Conservation (phyloP, 2,329 filamentous ascomycete species). For the Fusarium sp. region DNA sequence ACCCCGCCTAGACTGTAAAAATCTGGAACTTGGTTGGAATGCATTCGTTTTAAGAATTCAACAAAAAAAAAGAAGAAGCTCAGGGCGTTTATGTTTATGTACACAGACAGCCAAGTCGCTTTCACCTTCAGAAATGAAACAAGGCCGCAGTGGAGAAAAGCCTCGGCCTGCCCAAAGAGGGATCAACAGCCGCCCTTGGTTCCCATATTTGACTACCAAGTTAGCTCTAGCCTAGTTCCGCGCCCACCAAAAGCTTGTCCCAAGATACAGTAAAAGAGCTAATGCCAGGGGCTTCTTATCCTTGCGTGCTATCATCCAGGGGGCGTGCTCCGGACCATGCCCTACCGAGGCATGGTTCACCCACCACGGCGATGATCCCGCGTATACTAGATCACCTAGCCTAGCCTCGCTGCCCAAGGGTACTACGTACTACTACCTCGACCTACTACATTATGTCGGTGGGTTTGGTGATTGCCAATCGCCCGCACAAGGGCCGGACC, state of each 20-base stretch:
- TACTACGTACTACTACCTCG: not conserved
- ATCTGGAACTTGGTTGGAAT: too few species aligned
- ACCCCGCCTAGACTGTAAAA: not conserved
- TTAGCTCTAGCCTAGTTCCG: not conserved
- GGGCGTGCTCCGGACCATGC: slow-evolving; percentile 4
- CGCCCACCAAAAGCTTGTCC: slow-evolving; percentile 6
- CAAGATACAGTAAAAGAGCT: not conserved
- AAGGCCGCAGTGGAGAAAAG: slow-evolving; percentile 9
- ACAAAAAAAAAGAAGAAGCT: too few species aligned
- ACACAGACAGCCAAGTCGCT: not conserved
- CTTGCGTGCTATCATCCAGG: not conserved
- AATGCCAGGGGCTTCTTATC: slow-evolving; percentile 12
- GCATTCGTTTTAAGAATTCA: too few species aligned
- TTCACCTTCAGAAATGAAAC: not conserved
- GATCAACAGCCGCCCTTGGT: slow-evolving; percentile 21
- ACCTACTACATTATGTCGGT: slow-evolving; percentile 1
- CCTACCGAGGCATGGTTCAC: slow-evolving; percentile 18
- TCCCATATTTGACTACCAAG: not conserved
- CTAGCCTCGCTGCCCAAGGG: slow-evolving; percentile 22
- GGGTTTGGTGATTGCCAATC: slow-evolving; percentile 21
- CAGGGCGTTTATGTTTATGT: not conserved
- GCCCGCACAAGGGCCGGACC: slow-evolving; percentile 22
- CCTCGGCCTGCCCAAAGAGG: slow-evolving; percentile 17
- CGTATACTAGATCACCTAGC: slow-evolving; percentile 1
- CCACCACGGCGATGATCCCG: slow-evolving; percentile 5